A percentile compares a stretch with the other conserved stretches of the same genome.
These are phyloP conservation scores for Helianthus tuberosus DNA, from an alignment of 129 eudicot species.

Conservation along the genomic window DNA sequence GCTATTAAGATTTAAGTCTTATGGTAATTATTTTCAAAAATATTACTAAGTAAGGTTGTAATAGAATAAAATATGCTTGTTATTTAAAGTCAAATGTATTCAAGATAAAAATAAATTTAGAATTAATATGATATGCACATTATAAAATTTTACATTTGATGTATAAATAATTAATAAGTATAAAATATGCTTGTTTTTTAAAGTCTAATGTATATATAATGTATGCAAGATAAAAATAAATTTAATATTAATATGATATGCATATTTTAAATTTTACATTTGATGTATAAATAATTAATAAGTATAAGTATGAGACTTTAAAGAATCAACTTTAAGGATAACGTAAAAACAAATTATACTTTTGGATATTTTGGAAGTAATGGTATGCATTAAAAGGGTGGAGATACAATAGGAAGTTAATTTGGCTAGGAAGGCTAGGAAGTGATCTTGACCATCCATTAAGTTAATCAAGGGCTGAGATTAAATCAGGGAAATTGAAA, in stretches of 20 bases:
- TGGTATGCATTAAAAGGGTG: constrained; percentile 1
- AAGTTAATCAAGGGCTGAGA: too few species aligned
- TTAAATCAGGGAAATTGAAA: too few species aligned
- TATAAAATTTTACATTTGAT: too few species aligned
- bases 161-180: too few species aligned
- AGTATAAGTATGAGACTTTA: background rate
- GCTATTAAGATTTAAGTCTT: too few species aligned
- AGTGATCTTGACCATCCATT: too few species aligned
- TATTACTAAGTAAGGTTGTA: too few species aligned
- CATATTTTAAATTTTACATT: background rate
- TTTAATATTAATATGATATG: too few species aligned
- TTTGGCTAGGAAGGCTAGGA: too few species aligned
- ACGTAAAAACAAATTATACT: constrained; percentile 11
- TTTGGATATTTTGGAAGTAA: constrained; percentile 3
- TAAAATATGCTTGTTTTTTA: background rate
- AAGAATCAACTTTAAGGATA: background rate
- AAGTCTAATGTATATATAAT: background rate
- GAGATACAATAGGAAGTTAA: too few species aligned
- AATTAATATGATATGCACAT: too few species aligned
- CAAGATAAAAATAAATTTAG: background rate
- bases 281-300: background rate
- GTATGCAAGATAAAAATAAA: background rate
- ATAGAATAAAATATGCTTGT: background rate
- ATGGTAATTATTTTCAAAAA: too few species aligned
- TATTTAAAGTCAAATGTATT: background rate